A percentile compares a stretch with the other conserved stretches of the same genome.
These are phyloP conservation scores for Rhizophora apiculata DNA, from an alignment of 345 rosid species.

Conservation along the genomic window DNA sequence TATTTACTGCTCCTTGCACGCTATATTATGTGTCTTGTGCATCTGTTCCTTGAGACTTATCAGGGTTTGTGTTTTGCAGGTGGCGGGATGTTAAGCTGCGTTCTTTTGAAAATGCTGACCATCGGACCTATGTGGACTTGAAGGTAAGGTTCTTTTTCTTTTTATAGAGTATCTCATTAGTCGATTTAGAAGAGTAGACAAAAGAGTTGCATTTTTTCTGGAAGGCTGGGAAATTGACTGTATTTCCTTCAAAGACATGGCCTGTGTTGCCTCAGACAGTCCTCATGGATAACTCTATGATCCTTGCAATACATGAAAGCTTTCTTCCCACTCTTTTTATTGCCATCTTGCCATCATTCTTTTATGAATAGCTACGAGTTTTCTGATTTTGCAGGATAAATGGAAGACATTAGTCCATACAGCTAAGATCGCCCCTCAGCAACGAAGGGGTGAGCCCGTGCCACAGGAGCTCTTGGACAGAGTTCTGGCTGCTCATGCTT, in stretches of 20 bases:
- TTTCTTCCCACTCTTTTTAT: no score
- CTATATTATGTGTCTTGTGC: neutral
- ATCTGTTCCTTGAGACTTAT: neutral
- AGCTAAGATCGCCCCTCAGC: slow-evolving; percentile 81
- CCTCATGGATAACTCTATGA: no score
- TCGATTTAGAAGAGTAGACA: no score
- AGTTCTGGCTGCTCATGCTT: slow-evolving; percentile 76
- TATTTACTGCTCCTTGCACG: neutral
- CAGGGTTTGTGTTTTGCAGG: slow-evolving; percentile 38
- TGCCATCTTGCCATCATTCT: neutral
- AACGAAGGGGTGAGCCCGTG: slow-evolving; percentile 93
- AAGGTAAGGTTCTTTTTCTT: slow-evolving; percentile 41
- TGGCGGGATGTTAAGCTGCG: slow-evolving; percentile 85
- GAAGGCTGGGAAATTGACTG: no score
- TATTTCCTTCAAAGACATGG: no score
- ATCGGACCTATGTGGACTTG: slow-evolving; percentile 80
- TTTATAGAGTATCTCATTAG: neutral
- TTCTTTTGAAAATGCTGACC: slow-evolving; percentile 66
- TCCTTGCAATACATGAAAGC: no score
- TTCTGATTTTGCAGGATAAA: slow-evolving; percentile 63
- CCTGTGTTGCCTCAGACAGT: no score
- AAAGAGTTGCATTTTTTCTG: no score
- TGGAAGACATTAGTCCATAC: slow-evolving; percentile 99
- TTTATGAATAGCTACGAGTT: neutral
- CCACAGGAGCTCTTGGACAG: slow-evolving; percentile 89